Evolutionary conservation across 768 basidiomycete genomes (phyloP), one percentile per base, ranked within the genome.

Genomic region (Lactifluus hygrophoroides): DNA sequence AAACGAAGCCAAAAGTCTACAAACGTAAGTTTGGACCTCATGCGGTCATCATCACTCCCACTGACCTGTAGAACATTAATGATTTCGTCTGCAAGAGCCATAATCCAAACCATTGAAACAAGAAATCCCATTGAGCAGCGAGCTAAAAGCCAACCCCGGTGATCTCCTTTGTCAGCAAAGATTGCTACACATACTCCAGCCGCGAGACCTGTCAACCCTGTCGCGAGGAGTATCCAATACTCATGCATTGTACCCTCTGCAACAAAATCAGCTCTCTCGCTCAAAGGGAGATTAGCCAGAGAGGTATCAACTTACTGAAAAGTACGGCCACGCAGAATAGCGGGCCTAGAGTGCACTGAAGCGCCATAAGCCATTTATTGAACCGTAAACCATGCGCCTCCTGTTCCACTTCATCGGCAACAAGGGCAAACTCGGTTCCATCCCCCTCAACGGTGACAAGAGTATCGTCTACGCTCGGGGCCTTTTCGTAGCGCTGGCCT

Each of bases 51-150:
- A 11, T 38, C 21, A 6, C 21, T 19, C 35, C n/a, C 9, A 21
- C 63, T 57, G 45, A 94, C 94, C 75, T 88, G 85, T 10, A 98
- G 78, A 11, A 97, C 85, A 48, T 87, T 80, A 30, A 98, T 93
- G 2, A 95, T 93, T 69, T 97, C 94, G 69, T 96, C 94, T 1
- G 94, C 94, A 48, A 98, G 94, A 6, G 89, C 93, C 84, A 97
- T 94, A 65, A 99, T 97, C 95, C 96, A 99, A 8, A 97, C 85
- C 60, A 97, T 82, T 3, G 93, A 79, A 27, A 95, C 86, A 21
- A 85, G 69, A 73, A 99, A 99, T 0, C 96, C 95, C 78, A 94
- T 85, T 23, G 84, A 86, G 67, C 92, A 95, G 10, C 94, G 80
- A 10, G 80, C 77, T 72, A 93, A 77, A 56, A 82, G 78, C 46